A percentile compares a stretch with the other conserved stretches of the same genome.
These are phyloP conservation scores for Hevea brasiliensis DNA, from an alignment of 345 rosid genomes.

Conservation along the genomic window DNA sequence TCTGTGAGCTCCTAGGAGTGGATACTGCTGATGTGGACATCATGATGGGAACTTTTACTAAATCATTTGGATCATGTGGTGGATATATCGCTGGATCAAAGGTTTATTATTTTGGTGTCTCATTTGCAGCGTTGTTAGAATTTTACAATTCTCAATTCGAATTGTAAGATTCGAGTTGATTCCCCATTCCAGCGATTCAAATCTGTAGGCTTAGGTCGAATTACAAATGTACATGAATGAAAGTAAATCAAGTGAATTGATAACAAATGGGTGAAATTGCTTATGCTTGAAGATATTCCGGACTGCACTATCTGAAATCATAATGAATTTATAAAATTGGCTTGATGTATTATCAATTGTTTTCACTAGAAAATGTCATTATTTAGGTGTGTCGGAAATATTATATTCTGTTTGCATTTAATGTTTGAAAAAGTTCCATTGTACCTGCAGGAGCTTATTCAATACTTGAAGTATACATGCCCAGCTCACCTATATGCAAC, in stretches of 20 bases:
- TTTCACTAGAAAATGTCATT: background rate
- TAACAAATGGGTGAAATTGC: too few species aligned
- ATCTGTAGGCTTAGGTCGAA: too few species aligned
- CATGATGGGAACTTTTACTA: constrained; percentile 99
- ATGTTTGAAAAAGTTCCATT: background rate
- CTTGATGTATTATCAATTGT: background rate
- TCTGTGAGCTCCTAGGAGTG: constrained; percentile 93
- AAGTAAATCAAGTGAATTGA: too few species aligned
- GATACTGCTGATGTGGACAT: constrained; percentile 88
- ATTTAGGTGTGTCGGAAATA: background rate
- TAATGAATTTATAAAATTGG: background rate
- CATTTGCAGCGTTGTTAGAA: too few species aligned
- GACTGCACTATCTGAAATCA: background rate
- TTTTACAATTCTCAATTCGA: too few species aligned
- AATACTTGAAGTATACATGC: constrained; percentile 67
- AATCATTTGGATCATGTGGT: constrained; percentile 96
- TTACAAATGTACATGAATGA: too few species aligned
- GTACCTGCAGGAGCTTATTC: constrained; percentile 67
- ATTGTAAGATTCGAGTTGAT: too few species aligned
- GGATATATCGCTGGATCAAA: constrained; percentile 97
- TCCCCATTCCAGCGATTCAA: too few species aligned
- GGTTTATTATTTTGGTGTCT: constrained; percentile 44
- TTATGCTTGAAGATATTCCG: background rate
- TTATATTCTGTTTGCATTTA: background rate
- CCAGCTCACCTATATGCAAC: constrained; percentile 98